These are phyloP conservation scores for Tolypocladium guangdongense DNA, from an alignment of 2,329 filamentous ascomycete genomes.

Conservation along the genomic window DNA sequence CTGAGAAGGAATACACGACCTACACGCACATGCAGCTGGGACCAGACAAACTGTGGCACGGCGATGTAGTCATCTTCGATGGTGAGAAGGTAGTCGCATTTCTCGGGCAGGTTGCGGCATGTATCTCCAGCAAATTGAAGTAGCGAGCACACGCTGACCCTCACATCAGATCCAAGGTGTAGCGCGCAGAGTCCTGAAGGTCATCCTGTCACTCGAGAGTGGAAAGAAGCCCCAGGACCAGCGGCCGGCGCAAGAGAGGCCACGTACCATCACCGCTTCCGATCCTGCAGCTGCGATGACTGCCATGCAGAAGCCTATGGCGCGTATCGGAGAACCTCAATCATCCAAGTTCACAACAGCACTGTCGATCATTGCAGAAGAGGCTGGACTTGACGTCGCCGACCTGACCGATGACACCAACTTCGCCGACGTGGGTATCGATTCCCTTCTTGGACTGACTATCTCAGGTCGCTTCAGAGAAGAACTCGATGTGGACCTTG, in stretches of 20 bases:
- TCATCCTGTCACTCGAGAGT: conserved; percentile 1
- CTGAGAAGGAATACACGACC: conserved; percentile 38
- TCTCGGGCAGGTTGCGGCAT: conserved; percentile 33
- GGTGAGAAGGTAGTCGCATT: conserved; percentile 37
- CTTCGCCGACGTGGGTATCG: conserved; percentile 1
- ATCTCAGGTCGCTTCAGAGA: conserved; percentile 6
- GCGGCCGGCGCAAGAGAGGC: background rate
- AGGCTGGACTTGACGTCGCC: background rate
- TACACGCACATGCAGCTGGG: conserved; percentile 43
- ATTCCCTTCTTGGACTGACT: conserved; percentile 3
- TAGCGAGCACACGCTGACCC: background rate
- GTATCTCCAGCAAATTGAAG: conserved; percentile 49
- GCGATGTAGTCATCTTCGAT: conserved; percentile 45
- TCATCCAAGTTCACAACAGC: background rate
- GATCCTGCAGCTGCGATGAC: background rate
- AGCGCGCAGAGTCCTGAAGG: conserved; percentile 2
- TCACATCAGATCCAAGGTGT: conserved; percentile 1
- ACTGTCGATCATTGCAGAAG: background rate
- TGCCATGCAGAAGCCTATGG: no score
- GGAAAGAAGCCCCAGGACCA: background rate
- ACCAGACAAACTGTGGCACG: conserved; percentile 26
- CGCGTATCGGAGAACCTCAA: background rate
- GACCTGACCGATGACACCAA: conserved; percentile 1
- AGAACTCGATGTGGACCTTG: conserved; percentile 10
- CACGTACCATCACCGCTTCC: background rate